Conservation (phyloP, 2,329 filamentous ascomycete genomes). For the Fusarium foetens region DNA sequence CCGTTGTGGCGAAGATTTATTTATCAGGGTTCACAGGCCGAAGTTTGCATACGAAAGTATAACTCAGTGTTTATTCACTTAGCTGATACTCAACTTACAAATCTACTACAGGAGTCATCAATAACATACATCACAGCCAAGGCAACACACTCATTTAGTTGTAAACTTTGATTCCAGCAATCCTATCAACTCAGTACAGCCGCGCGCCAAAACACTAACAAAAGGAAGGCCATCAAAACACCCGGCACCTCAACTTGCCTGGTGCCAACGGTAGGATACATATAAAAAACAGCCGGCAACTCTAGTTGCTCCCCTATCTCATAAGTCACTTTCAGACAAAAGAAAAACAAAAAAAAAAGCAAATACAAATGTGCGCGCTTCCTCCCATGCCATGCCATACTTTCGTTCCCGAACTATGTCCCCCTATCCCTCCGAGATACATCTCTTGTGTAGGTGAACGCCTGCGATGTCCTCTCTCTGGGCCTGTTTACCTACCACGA, state of each 20-base stretch:
- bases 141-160: conserved; percentile 1
- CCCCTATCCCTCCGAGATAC: conserved; percentile 31
- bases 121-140: background rate
- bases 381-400: conserved; percentile 41
- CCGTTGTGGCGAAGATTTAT: background rate
- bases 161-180: conserved; percentile 42
- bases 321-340: conserved; percentile 41
- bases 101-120: background rate
- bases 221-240: conserved; percentile 38
- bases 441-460: conserved; percentile 30
- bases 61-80: background rate
- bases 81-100: background rate
- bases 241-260: conserved; percentile 28
- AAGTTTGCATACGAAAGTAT: background rate
- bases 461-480: conserved; percentile 27
- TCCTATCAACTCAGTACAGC: conserved; percentile 41
- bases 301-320: conserved; percentile 32
- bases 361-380: conserved; percentile 36
- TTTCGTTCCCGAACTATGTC: conserved; percentile 29
- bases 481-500: conserved; percentile 34
- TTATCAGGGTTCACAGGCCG: background rate
- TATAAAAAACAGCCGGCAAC: conserved; percentile 36
- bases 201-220: conserved; percentile 45
- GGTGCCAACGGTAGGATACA: conserved; percentile 37
- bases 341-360: background rate